Conservation (phyloP, 140 eudicot species). For the Flaveria floridana region DNA sequence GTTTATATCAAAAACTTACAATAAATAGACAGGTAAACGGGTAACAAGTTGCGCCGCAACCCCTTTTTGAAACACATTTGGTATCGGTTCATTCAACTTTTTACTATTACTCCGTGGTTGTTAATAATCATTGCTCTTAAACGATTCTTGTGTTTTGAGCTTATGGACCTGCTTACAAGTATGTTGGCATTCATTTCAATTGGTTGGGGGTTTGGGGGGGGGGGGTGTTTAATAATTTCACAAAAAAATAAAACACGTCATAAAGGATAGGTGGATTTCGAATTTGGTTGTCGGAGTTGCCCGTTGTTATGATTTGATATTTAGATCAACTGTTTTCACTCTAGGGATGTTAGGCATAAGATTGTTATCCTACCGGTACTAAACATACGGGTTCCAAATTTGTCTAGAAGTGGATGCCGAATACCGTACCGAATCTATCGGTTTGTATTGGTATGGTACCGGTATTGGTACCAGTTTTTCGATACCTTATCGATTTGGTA, state of each 20-base stretch:
- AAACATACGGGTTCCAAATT: too few species aligned
- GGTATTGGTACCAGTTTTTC: too few species aligned
- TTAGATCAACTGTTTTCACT: slow-evolving; percentile 70
- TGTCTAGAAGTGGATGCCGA: slow-evolving; percentile 36
- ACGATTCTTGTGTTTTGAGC: slow-evolving; percentile 52
- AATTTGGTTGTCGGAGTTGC: slow-evolving; percentile 62
- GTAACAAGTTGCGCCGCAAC: too few species aligned
- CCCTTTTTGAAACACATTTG: slow-evolving; percentile 66
- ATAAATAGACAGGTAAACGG: too few species aligned
- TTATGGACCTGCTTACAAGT: slow-evolving; percentile 69
- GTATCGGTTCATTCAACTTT: slow-evolving; percentile 80
- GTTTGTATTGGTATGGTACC: too few species aligned
- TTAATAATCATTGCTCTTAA: slow-evolving; percentile 54
- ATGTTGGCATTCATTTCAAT: slow-evolving; percentile 78
- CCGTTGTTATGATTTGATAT: slow-evolving; percentile 69
- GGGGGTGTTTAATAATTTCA: slow-evolving; percentile 78
- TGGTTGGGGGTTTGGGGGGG: too few species aligned
- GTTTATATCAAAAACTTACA: too few species aligned
- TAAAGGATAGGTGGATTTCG: slow-evolving; percentile 61
- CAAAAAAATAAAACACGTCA: slow-evolving; percentile 66
- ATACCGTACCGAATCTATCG: slow-evolving; percentile 51
- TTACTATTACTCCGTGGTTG: slow-evolving; percentile 46
- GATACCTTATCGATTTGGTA: too few species aligned
- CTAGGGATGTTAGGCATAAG: slow-evolving; percentile 83
- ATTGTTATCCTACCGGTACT: not conserved